Base-by-base conservation (phyloP, 768 basidiomycete genomes). In the Hemileccinum impolitum region DNA sequence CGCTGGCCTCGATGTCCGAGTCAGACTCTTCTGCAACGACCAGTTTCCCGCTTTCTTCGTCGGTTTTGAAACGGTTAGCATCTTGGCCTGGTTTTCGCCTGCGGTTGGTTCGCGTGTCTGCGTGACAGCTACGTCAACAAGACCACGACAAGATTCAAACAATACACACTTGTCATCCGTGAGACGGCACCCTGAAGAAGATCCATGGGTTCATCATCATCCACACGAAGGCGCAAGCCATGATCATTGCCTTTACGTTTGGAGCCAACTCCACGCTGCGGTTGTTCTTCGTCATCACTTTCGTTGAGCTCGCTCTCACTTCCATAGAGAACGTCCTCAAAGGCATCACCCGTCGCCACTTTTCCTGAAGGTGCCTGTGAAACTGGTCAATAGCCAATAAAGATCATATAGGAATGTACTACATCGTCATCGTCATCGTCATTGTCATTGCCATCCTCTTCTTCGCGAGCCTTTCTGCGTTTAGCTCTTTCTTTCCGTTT, bases 311-410 rank as follows among this genome's bases (percentile, higher is more conserved):
- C 94, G 56, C 90, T 93, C 62, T 98, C 96, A 62, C 92, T 95
- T 36, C 94, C 94, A 65, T 98, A 98, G 23, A 99, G 73, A 0
- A 97, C 91, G 62, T 99, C 94, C 64, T 99, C 94, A 55, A 98
- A 99, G 0, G 94, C 94, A 64, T 94, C 88, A 14, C 92, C 90
- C 31, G 81, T 75, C 6, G 75, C 73, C 15, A 74, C 74, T 62
- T 82, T 82, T 15, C 62, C 61, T 25, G 69, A 69, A 40, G 72
- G 71, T 42, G 58, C 69, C 82, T 82, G 54, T 13, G 31, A 6
- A 31, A 31, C 39, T 21, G 14, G 34, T 66, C 31, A 58, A 57
- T n/a, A 48, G 37, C 11, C 4, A 13, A 12, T 26, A 14, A 47
- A 44, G 5, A 17, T 28, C 35, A 9, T 6, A 9, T 2, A 32